Percentiles rank a stretch among this genome's conserved stretches.
These are phyloP conservation scores for Paecilomyces formosus DNA, from an alignment of 2,329 filamentous ascomycete species.

Conservation along the genomic window DNA sequence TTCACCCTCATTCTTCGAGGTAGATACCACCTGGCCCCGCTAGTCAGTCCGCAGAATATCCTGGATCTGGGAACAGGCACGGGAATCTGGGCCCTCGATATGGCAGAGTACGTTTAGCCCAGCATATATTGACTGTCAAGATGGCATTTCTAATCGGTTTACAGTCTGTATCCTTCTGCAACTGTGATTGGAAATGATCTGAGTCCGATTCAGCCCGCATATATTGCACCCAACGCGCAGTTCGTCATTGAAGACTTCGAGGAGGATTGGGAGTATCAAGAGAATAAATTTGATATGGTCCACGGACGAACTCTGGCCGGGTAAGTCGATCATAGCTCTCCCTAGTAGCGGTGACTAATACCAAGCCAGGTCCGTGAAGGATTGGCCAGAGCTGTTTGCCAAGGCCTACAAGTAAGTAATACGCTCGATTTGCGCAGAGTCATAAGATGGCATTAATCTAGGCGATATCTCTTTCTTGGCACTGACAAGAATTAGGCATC, in stretches of 20 bases:
- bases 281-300: conserved; percentile 15
- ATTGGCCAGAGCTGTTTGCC: conserved; percentile 8
- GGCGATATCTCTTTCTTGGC: background rate
- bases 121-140: background rate
- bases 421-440: background rate
- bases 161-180: conserved; percentile 3
- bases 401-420: conserved; percentile 3
- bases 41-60: conserved; percentile 3
- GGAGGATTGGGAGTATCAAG: conserved; percentile 9
- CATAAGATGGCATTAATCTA: background rate
- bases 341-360: background rate
- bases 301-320: conserved; percentile 10
- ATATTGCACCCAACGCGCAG: conserved; percentile 10
- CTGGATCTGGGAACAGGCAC: conserved; percentile 2
- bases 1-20: conserved; percentile 2
- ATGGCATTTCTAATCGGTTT: background rate
- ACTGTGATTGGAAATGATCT: conserved; percentile 6
- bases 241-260: conserved; percentile 15
- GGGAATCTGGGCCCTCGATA: conserved; percentile 4
- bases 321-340: conserved; percentile 1
- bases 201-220: conserved; percentile 3
- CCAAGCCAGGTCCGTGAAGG: conserved; percentile 1
- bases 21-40: conserved; percentile 3
- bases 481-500: conserved; percentile 4
- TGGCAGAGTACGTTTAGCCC: conserved; percentile 2